Evolutionary conservation across 73 alveolate genomes (phyloP).

Genomic region (Blepharisma stoltei): DNA sequence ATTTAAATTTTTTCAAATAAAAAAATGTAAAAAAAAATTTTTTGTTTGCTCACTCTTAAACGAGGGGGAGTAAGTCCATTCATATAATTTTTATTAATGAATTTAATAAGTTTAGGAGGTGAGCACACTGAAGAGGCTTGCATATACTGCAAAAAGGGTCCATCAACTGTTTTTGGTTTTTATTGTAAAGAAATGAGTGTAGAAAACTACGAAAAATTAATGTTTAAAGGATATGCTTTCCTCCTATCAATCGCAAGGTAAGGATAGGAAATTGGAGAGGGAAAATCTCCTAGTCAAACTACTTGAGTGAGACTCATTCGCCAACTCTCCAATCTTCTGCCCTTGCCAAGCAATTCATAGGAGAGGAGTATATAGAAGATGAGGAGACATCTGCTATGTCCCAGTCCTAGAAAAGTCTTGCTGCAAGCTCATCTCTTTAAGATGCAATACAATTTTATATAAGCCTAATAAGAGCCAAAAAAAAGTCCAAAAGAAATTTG

Average conservation of each 20-base stretch:
- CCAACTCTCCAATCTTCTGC: no score
- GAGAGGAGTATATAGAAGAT: no score
- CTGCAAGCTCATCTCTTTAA: slow-evolving; percentile 6
- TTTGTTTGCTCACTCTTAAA: no score
- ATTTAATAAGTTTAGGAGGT: neutral
- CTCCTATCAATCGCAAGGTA: no score
- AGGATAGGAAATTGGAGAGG: no score
- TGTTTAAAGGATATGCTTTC: slow-evolving; percentile 24
- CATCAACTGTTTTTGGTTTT: neutral
- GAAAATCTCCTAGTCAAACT: no score
- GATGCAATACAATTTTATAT: neutral
- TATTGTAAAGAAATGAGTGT: slow-evolving; percentile 2
- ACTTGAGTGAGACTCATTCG: no score
- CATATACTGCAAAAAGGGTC: slow-evolving; percentile 1
- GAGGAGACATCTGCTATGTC: slow-evolving; percentile 4
- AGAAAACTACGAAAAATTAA: neutral
- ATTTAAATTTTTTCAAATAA: no score
- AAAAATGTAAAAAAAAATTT: no score
- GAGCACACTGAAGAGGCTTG: neutral
- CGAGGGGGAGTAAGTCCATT: no score
- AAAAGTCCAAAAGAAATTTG: slow-evolving; percentile 14
- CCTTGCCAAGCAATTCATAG: no score
- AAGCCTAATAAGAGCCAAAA: slow-evolving; percentile 19
- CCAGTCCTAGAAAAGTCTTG: slow-evolving; percentile 27
- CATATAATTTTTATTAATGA: no score